phyloP scores from a whole-genome alignment of 495 filamentous ascomycete species.

The Lentithecium fluviatile region DNA sequence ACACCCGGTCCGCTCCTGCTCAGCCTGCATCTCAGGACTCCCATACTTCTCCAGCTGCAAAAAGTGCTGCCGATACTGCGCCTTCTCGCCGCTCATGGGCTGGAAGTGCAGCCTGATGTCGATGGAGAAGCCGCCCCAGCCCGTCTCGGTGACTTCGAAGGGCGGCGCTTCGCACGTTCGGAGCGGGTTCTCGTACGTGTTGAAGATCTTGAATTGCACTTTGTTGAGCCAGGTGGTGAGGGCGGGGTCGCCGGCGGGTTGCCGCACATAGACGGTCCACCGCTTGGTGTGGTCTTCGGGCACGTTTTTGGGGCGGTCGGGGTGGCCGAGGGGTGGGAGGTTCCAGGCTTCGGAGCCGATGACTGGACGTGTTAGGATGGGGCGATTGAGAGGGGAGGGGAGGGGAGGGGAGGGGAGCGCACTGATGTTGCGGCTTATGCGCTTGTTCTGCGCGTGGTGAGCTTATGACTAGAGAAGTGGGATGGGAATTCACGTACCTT shows the following conservation, averaged over 20 bases:
- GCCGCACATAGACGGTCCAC: conserved; percentile 90
- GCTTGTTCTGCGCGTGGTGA: conserved; percentile 59
- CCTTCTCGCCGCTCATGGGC: conserved; percentile 80
- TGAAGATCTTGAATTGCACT: conserved; percentile 96
- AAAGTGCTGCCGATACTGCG: conserved; percentile 85
- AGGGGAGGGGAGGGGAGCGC: not conserved
- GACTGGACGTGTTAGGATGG: conserved; percentile 48
- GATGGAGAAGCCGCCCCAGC: conserved; percentile 98
- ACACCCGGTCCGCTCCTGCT: conserved; percentile 60
- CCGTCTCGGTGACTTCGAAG: conserved; percentile 86
- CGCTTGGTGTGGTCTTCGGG: conserved; percentile 84
- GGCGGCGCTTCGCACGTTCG: conserved; percentile 74
- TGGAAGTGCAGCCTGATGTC: conserved; percentile 90
- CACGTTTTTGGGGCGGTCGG: conserved; percentile 59
- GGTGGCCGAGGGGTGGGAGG: conserved; percentile 77
- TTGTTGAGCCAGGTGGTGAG: conserved; percentile 95
- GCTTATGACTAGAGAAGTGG: not conserved
- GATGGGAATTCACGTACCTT: conserved; percentile 46
- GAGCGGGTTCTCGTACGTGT: conserved; percentile 84
- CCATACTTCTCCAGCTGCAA: conserved; percentile 90
- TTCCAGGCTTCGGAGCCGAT: conserved; percentile 75
- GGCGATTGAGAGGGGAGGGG: not conserved
- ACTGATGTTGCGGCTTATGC: conserved; percentile 74
- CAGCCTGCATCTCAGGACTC: conserved; percentile 68
- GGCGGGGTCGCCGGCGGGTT: conserved; percentile 73